Percentiles rank a stretch among this genome's conserved stretches.
These are phyloP conservation scores for Ganoderma meredithae DNA, from an alignment of 1,284 basidiomycete genomes.

Conservation along the genomic window DNA sequence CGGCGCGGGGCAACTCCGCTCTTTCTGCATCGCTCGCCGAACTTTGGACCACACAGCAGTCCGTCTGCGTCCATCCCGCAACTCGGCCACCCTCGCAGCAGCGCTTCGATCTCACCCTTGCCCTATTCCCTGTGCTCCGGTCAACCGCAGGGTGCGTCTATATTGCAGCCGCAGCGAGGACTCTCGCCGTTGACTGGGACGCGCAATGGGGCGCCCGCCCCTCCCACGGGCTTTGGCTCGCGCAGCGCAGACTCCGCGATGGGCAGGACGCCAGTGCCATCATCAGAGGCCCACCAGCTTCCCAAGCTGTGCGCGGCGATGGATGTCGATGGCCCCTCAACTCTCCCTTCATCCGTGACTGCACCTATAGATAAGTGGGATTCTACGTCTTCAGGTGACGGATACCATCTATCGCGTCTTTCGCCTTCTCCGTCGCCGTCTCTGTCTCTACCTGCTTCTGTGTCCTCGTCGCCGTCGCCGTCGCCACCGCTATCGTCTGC, in stretches of 20 bases:
- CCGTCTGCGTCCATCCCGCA: conserved; percentile 7
- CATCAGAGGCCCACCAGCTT: conserved; percentile 6
- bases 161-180: conserved; percentile 12
- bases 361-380: neutral
- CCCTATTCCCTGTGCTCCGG: neutral
- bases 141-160: neutral
- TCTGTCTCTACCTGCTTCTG: conserved; percentile 4
- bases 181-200: neutral
- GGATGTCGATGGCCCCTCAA: conserved; percentile 7
- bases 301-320: neutral
- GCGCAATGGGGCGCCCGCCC: conserved; percentile 7
- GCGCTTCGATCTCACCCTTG: neutral
- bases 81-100: conserved; percentile 4
- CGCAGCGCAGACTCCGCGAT: conserved; percentile 5
- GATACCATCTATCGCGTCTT: conserved; percentile 2
- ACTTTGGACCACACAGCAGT: conserved; percentile 7
- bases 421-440: neutral
- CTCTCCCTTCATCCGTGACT: neutral
- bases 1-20: conserved; percentile 21
- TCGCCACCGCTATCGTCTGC: neutral
- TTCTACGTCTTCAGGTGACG: neutral
- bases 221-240: neutral
- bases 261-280: neutral
- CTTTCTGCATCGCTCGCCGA: conserved; percentile 27
- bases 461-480: neutral